Evolutionary conservation across 352 stramenopile genomes (phyloP).

Genomic region (Phytophthora uliginosa): DNA sequence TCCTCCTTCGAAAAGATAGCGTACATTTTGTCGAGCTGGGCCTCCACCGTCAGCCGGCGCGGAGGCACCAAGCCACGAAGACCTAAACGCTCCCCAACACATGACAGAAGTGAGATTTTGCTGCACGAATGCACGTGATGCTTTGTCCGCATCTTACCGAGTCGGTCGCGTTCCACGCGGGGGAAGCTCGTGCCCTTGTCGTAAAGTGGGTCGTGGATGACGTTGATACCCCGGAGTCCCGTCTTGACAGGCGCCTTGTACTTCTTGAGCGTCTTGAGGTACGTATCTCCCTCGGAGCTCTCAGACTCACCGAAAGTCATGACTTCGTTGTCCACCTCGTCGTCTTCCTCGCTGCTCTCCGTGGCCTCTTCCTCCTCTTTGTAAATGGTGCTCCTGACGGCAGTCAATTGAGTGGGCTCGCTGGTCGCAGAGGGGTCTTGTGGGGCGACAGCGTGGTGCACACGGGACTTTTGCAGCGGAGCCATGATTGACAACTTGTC

Average conservation of each 20-base stretch:
- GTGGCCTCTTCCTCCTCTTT: neutral
- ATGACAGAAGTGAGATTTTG: constrained; percentile 6
- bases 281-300: constrained; percentile 52
- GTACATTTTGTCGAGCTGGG: constrained; percentile 78
- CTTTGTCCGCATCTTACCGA: constrained; percentile 51
- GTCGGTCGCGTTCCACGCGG: constrained; percentile 79
- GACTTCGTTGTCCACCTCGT: constrained; percentile 51
- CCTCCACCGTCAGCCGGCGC: constrained; percentile 73
- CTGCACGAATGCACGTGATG: neutral
- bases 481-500: neutral
- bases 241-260: constrained; percentile 84
- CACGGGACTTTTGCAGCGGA: neutral
- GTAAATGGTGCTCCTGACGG: neutral
- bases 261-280: constrained; percentile 74
- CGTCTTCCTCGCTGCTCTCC: constrained; percentile 27
- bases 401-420: too few species aligned
- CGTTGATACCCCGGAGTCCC: constrained; percentile 77
- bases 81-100: constrained; percentile 45
- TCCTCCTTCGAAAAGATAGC: constrained; percentile 62
- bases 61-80: constrained; percentile 87
- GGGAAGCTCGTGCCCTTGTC: constrained; percentile 92
- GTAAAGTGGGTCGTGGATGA: constrained; percentile 88
- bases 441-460: neutral
- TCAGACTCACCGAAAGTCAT: constrained; percentile 31
- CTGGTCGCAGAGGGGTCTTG: neutral